Percentiles rank a stretch among this genome's conserved stretches.
Conservation (phyloP, 2,329 filamentous ascomycete genomes). For the Colletotrichum kahawae region DNA sequence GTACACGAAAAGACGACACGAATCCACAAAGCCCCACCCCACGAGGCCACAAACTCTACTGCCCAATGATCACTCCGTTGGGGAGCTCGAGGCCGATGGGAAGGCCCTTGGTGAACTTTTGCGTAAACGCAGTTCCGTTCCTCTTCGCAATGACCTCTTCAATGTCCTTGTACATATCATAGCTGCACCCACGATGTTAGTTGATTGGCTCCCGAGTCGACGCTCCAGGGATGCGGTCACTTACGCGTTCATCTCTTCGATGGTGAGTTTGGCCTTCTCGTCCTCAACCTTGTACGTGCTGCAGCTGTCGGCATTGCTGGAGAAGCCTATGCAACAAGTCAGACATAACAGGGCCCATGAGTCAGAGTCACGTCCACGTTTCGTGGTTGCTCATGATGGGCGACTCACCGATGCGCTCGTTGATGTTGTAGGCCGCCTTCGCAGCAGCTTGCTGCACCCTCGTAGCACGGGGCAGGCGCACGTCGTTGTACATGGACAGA, state of each 20-base stretch:
- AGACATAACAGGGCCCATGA: background rate
- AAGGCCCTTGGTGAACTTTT: constrained; percentile 46
- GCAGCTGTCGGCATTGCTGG: constrained; percentile 58
- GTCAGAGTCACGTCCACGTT: background rate
- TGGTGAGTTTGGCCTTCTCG: constrained; percentile 65
- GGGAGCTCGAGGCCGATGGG: constrained; percentile 54
- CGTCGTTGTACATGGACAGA: constrained; percentile 55
- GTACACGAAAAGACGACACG: background rate
- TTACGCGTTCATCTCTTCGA: constrained; percentile 72
- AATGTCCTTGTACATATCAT: constrained; percentile 64
- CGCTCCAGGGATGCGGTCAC: constrained; percentile 27
- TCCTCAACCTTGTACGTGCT: constrained; percentile 67
- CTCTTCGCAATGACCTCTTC: constrained; percentile 50
- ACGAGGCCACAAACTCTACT: background rate
- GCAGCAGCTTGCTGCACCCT: constrained; percentile 62
- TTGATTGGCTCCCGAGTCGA: background rate
- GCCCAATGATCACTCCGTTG: constrained; percentile 45
- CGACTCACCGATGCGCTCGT: constrained; percentile 61
- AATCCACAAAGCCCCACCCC: background rate
- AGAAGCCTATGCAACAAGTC: constrained; percentile 54
- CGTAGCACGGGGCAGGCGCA: constrained; percentile 59
- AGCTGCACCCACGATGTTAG: constrained; percentile 37
- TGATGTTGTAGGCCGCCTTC: constrained; percentile 65
- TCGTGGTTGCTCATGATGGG: background rate
- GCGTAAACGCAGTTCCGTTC: constrained; percentile 36